Evolutionary conservation across 2,329 filamentous ascomycete genomes (phyloP).

Genomic region (Cercospora canescens): DNA sequence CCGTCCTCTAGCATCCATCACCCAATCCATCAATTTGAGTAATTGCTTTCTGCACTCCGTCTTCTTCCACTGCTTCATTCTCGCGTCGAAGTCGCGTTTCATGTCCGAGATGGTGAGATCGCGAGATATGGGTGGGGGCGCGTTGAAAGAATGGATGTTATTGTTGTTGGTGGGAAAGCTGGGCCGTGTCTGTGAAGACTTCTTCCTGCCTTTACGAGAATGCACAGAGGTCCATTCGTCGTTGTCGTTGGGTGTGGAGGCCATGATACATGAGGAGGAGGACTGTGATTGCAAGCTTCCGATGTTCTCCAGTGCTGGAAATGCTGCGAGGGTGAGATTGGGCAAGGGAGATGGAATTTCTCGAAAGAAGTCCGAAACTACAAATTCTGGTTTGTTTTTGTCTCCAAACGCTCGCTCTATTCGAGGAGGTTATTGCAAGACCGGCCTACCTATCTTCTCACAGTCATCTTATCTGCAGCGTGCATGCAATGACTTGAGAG

Average conservation of each 20-base stretch:
- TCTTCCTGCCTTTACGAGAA: slow-evolving; percentile 1
- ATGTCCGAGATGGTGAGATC: slow-evolving; percentile 24
- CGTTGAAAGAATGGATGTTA: background rate
- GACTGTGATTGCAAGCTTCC: too few relatives aligned
- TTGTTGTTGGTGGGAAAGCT: background rate
- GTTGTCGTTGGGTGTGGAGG: background rate
- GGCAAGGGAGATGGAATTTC: background rate
- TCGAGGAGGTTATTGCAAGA: background rate
- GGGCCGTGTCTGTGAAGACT: too few relatives aligned
- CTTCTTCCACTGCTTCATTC: slow-evolving; percentile 24
- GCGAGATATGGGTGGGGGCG: slow-evolving; percentile 4
- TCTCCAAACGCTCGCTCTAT: too few relatives aligned
- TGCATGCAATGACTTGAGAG: too few relatives aligned
- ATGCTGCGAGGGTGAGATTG: background rate
- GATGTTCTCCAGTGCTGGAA: too few relatives aligned
- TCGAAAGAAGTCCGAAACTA: background rate
- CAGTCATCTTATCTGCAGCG: background rate
- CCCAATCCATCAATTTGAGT: slow-evolving; percentile 20
- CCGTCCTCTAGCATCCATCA: slow-evolving; percentile 16
- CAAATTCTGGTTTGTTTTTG: too few relatives aligned
- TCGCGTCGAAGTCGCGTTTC: slow-evolving; percentile 22
- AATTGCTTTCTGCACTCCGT: slow-evolving; percentile 26
- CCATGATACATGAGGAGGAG: background rate
- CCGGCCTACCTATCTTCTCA: background rate
- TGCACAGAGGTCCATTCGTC: slow-evolving; percentile 19